Percentiles rank a stretch among this genome's conserved stretches.
Evolutionary conservation across 2,329 filamentous ascomycete species (phyloP).

Genomic region (Colletotrichum echinochloae): DNA sequence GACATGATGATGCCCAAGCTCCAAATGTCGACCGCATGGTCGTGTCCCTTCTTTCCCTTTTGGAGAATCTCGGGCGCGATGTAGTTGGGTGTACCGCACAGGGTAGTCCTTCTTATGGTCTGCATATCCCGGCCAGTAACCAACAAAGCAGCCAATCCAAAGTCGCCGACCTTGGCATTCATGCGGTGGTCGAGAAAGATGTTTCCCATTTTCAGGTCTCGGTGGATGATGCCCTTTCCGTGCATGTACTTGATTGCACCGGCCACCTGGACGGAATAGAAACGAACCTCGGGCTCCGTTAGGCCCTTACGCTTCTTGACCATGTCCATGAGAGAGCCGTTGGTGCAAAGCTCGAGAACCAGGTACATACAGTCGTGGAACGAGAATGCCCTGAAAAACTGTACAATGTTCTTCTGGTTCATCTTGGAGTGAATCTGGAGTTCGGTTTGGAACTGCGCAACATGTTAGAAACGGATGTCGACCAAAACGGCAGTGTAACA

Average conservation of each 20-base stretch:
- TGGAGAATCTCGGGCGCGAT: conserved; percentile 97
- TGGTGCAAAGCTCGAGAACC: conserved; percentile 92
- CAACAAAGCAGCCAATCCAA: conserved; percentile 91
- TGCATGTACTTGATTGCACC: conserved; percentile 99
- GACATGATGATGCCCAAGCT: conserved; percentile 96
- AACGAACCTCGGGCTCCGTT: conserved; percentile 92
- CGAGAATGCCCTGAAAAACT: conserved; percentile 93
- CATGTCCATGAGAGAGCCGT: conserved; percentile 98
- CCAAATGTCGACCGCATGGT: conserved; percentile 99
- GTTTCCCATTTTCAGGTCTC: conserved; percentile 98
- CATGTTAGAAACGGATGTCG: conserved; percentile 14
- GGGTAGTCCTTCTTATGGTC: conserved; percentile 85
- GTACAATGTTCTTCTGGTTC: conserved; percentile 94
- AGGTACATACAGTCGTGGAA: conserved; percentile 92
- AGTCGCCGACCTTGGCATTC: conserved; percentile 98
- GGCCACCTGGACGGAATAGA: conserved; percentile 93
- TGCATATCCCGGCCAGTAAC: conserved; percentile 92
- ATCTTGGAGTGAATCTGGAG: conserved; percentile 99
- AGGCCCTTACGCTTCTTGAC: conserved; percentile 91
- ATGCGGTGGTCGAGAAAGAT: conserved; percentile 94
- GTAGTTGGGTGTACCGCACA: conserved; percentile 98
- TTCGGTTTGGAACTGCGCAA: conserved; percentile 76
- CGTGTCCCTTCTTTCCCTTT: conserved; percentile 93
- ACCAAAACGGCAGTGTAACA: neutral
- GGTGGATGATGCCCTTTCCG: conserved; percentile 93